Evolutionary conservation across 2,329 filamentous ascomycete genomes (phyloP).

Genomic region (Aschersonia sp.): DNA sequence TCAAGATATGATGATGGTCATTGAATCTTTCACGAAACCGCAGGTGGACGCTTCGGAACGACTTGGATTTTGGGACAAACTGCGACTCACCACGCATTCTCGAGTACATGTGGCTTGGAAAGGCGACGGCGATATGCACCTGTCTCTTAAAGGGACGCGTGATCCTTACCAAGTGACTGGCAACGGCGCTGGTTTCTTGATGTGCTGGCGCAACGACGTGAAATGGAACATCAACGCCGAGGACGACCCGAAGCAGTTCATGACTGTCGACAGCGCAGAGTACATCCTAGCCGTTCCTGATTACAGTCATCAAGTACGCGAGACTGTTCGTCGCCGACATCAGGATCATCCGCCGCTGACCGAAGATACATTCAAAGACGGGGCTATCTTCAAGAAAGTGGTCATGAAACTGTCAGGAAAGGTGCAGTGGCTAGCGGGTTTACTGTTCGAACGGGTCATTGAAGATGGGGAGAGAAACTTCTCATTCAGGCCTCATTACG

Average conservation of each 20-base stretch:
- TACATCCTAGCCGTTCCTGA: conserved; percentile 92
- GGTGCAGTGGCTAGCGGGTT: conserved; percentile 79
- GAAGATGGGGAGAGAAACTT: conserved; percentile 63
- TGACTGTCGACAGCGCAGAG: conserved; percentile 90
- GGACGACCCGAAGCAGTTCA: conserved; percentile 81
- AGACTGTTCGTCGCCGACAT: conserved; percentile 35
- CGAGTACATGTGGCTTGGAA: conserved; percentile 83
- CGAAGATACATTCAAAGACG: conserved; percentile 52
- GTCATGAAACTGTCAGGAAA: conserved; percentile 97
- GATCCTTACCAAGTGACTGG: conserved; percentile 91
- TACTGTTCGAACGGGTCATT: conserved; percentile 83
- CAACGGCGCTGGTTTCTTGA: conserved; percentile 85
- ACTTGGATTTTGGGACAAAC: conserved; percentile 98
- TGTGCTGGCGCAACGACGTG: conserved; percentile 97
- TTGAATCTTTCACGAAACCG: conserved; percentile 94
- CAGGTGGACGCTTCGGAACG: conserved; percentile 86
- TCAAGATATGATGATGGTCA: conserved; percentile 99
- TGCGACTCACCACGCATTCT: conserved; percentile 86
- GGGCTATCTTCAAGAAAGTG: conserved; percentile 92
- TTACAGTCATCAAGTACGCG: conserved; percentile 74
- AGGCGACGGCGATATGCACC: conserved; percentile 87
- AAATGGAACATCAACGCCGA: conserved; percentile 73
- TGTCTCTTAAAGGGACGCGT: conserved; percentile 79
- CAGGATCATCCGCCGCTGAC: conserved; percentile 46
- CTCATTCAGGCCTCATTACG: conserved; percentile 83